Conservation (phyloP, 1,284 basidiomycete genomes). For the Cystobasidium pallidum region DNA sequence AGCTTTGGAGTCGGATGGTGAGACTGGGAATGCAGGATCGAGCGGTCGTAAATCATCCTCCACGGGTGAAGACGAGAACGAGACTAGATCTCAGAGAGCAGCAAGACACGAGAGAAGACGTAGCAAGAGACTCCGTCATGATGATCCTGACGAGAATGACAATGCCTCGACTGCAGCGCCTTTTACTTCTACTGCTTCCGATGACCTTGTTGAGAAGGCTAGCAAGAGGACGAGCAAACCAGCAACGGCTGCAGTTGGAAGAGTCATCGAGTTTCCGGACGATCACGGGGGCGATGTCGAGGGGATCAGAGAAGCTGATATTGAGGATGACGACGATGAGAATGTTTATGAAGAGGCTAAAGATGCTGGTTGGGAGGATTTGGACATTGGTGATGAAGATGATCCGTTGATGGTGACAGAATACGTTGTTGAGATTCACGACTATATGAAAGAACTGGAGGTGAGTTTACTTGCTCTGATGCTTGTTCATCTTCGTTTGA, state of each 20-base stretch:
- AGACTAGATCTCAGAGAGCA: slow-evolving; percentile 20
- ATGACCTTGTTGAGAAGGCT: slow-evolving; percentile 3
- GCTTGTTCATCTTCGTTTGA: no score
- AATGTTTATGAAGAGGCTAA: slow-evolving; percentile 56
- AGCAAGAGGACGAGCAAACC: neutral
- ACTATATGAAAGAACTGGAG: slow-evolving; percentile 78
- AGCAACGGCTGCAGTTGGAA: slow-evolving; percentile 3
- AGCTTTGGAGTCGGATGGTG: slow-evolving; percentile 25
- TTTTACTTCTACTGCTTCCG: slow-evolving; percentile 26
- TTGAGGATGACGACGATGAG: slow-evolving; percentile 47
- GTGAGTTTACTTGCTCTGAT: no score
- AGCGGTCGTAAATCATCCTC: slow-evolving; percentile 8
- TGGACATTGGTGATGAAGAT: slow-evolving; percentile 89
- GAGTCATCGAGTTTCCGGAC: slow-evolving; percentile 39
- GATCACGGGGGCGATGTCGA: slow-evolving; percentile 21
- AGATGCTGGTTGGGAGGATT: slow-evolving; percentile 72
- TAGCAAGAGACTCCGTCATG: slow-evolving; percentile 28
- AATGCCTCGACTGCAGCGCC: neutral
- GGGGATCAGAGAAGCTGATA: slow-evolving; percentile 18
- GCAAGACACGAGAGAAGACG: slow-evolving; percentile 20
- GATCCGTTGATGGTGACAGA: slow-evolving; percentile 97
- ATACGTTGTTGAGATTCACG: slow-evolving; percentile 92
- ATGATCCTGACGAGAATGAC: slow-evolving; percentile 12
- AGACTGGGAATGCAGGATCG: slow-evolving; percentile 3
- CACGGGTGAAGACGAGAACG: slow-evolving; percentile 9